Conservation (phyloP, 2,329 filamentous ascomycete species). For the Colletotrichum tropicale region DNA sequence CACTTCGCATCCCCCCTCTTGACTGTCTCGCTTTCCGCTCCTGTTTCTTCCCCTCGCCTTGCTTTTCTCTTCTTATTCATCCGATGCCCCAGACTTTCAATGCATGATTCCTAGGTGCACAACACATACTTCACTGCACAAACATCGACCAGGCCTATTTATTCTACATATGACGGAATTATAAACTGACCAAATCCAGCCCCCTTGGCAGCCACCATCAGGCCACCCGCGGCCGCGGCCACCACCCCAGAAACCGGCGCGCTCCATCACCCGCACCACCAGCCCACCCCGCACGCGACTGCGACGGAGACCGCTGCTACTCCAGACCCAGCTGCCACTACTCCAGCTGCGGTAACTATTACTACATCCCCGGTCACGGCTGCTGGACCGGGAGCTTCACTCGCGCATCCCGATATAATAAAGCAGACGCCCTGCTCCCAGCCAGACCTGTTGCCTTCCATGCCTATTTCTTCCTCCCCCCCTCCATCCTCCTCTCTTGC, state of each 20-base stretch:
- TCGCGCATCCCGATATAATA: constrained; percentile 6
- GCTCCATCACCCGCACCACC: constrained; percentile 12
- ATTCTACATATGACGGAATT: constrained; percentile 1
- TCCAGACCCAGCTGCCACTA: constrained; percentile 16
- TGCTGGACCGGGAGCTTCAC: constrained; percentile 10
- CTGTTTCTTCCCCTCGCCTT: not conserved
- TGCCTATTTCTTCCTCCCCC: not conserved
- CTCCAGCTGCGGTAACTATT: not conserved
- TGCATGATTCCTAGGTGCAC: not conserved
- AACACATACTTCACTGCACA: not conserved
- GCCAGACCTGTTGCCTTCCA: not conserved
- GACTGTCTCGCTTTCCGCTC: not conserved
- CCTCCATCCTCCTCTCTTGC: not conserved
- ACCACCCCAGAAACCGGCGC: constrained; percentile 15
- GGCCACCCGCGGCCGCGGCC: constrained; percentile 16
- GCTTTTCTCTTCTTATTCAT: not conserved
- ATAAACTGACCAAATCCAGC: constrained; percentile 15
- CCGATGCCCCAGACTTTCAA: not conserved
- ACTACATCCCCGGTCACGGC: not conserved
- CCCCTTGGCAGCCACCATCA: constrained; percentile 15
- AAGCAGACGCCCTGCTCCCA: not conserved
- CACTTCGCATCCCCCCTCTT: not conserved
- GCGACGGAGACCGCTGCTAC: not conserved
- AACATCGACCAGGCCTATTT: not conserved
- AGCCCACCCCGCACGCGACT: constrained; percentile 18